Evolutionary conservation across 1,284 basidiomycete species (phyloP).

Genomic region (Naganishia liquefaciens): DNA sequence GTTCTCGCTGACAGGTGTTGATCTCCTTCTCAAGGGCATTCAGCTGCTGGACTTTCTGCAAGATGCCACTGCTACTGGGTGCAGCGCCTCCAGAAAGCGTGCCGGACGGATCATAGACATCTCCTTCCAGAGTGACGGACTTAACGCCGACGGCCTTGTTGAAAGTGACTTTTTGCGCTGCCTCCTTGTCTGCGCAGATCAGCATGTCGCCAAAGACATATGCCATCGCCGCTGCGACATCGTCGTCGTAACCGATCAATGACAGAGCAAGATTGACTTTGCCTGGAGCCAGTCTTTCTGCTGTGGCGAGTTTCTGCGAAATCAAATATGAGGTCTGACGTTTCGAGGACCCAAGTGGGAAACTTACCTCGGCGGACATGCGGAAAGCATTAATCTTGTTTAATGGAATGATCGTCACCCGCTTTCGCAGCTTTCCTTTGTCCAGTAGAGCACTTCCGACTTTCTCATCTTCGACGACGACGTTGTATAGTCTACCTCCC

Average conservation of each 20-base stretch:
- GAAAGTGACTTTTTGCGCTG: slow-evolving; percentile 90
- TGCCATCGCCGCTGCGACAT: slow-evolving; percentile 84
- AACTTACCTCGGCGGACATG: slow-evolving; percentile 64
- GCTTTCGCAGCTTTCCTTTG: slow-evolving; percentile 75
- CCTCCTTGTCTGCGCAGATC: slow-evolving; percentile 84
- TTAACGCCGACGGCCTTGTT: slow-evolving; percentile 69
- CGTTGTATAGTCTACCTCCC: slow-evolving; percentile 88
- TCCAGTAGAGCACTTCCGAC: slow-evolving; percentile 84
- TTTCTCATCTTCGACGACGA: slow-evolving; percentile 87
- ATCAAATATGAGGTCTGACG: not conserved
- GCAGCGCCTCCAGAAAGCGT: slow-evolving; percentile 90
- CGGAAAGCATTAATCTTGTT: slow-evolving; percentile 81
- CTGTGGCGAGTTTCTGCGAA: slow-evolving; percentile 71
- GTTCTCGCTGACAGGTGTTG: slow-evolving; percentile 58
- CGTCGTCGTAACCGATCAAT: slow-evolving; percentile 79
- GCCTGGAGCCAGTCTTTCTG: slow-evolving; percentile 73
- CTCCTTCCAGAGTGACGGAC: slow-evolving; percentile 91
- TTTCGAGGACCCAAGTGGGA: not conserved
- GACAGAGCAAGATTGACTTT: slow-evolving; percentile 84
- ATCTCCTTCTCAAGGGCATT: slow-evolving; percentile 65
- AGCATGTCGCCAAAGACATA: slow-evolving; percentile 94
- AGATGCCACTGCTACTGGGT: slow-evolving; percentile 70
- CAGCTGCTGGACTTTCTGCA: slow-evolving; percentile 84
- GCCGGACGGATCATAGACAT: slow-evolving; percentile 95
- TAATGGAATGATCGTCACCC: slow-evolving; percentile 90